Percentiles rank a stretch among this genome's conserved stretches.
phyloP scores from a whole-genome alignment of 495 filamentous ascomycete species.

The Recurvomyces mirabilis region DNA sequence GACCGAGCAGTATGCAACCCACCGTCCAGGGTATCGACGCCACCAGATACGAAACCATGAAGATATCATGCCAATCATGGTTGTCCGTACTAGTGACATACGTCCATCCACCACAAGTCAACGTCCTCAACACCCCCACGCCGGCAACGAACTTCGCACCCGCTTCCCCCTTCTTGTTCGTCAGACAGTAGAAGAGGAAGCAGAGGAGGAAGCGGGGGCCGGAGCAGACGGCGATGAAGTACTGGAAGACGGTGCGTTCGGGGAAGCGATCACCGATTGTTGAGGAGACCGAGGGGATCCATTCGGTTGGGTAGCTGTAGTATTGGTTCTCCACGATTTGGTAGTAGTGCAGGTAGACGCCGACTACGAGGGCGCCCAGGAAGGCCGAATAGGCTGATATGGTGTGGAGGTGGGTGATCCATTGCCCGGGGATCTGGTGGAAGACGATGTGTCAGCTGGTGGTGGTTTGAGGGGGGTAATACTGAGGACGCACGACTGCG shows the following conservation, averaged over 20 bases:
- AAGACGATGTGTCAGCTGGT: constrained; percentile 2
- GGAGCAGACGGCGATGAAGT: constrained; percentile 95
- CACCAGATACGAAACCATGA: constrained; percentile 97
- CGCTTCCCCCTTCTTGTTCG: constrained; percentile 56
- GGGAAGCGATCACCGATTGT: constrained; percentile 99
- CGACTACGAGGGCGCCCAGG: constrained; percentile 77
- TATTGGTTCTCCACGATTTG: constrained; percentile 98
- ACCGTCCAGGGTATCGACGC: constrained; percentile 91
- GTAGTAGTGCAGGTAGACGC: constrained; percentile 74
- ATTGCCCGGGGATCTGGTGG: constrained; percentile 68
- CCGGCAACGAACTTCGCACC: constrained; percentile 75
- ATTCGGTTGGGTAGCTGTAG: constrained; percentile 93
- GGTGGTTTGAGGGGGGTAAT: constrained; percentile 5
- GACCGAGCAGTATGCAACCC: constrained; percentile 81
- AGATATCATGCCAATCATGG: constrained; percentile 97
- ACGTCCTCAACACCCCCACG: constrained; percentile 72
- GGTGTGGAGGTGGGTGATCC: constrained; percentile 85
- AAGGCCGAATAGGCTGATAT: constrained; percentile 77
- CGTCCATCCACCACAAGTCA: constrained; percentile 97
- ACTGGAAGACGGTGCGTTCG: constrained; percentile 88
- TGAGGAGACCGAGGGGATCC: constrained; percentile 96
- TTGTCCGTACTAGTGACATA: constrained; percentile 98
- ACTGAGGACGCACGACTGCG: constrained; percentile 44
- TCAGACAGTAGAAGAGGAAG: constrained; percentile 84
- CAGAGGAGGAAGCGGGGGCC: constrained; percentile 88